These are phyloP conservation scores for Fraxinus sp. DNA, from an alignment of 305 asterid species.

Conservation along the genomic window DNA sequence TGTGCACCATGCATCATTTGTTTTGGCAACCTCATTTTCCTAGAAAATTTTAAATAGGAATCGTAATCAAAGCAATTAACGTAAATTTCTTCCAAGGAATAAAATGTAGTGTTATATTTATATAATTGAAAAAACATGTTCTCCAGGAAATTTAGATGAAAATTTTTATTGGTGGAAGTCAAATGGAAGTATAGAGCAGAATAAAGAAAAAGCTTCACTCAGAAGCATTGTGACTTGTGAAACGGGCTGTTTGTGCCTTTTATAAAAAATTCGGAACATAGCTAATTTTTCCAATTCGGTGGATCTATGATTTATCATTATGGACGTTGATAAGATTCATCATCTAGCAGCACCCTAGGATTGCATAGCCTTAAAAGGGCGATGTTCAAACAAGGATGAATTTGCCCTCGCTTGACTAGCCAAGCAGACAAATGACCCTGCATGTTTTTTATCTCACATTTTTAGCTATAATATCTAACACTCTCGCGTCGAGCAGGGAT, in stretches of 20 bases:
- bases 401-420: background rate
- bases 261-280: background rate
- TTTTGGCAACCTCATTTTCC: conserved; percentile 75
- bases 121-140: background rate
- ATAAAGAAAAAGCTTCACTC: background rate
- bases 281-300: background rate
- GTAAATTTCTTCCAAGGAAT: conserved; percentile 10
- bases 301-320: background rate
- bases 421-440: background rate
- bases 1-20: conserved; percentile 62
- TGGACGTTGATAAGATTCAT: too few species aligned
- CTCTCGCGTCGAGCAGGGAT: background rate
- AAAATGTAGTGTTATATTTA: background rate
- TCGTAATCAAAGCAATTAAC: background rate
- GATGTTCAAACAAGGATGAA: background rate
- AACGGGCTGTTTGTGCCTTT: background rate
- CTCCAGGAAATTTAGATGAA: background rate
- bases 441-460: background rate
- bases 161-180: background rate
- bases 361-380: background rate
- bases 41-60: conserved; percentile 25
- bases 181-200: background rate
- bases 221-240: background rate
- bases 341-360: background rate
- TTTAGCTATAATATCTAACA: background rate